Evolutionary conservation across 345 rosid species (phyloP), one percentile per base, ranked within the genome.

Genomic region (Salix dunnii): DNA sequence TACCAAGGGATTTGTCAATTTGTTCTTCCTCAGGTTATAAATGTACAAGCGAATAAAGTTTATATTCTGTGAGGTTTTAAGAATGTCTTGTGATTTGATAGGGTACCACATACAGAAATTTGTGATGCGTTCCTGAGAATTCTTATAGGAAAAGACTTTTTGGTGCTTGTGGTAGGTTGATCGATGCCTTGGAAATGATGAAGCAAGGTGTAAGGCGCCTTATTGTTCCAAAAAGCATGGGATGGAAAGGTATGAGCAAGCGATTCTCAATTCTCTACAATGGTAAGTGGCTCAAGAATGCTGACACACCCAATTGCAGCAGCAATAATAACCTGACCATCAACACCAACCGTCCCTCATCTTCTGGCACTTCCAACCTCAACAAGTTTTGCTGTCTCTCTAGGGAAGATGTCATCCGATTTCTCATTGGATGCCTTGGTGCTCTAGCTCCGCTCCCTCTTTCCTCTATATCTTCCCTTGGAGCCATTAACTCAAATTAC

Each of bases 171-270:
- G 68, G 38, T 77, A 96, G 99, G 83, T 83, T 96, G 86, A 90
- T 96, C 65, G 99, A 96, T 79, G 98, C 97, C 11, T 69, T 96
- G 80, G 99, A 93, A 86, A 96, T 93, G 99, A 96, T 94, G 97
- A 96, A 92, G 89, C 98, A 96, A 75, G 98, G 97, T 17, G 97
- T 89, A 72, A 88, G 89, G 79, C 91, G 98, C 67, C 97, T 96
- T 79, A 89, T 96, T 18, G 97, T 96, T 74, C 90, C 89, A 0
- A 96, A 93, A 84, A 87, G 92, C 70, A 84, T 79, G 35, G 88
- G 72, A 28, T 92, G 97, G 98, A 93, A 87, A 89, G 97, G 99
- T 74, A 90, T 92, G 94, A 96, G 99, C 88, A 93, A 93, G 86
- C 79, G 99, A 77, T 96, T 96, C 79, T 96, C 99, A 9, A 76